Evolutionary conservation across 352 stramenopile genomes (phyloP), one percentile per base, ranked within the genome.

Genomic region (Phytophthora hibernalis): DNA sequence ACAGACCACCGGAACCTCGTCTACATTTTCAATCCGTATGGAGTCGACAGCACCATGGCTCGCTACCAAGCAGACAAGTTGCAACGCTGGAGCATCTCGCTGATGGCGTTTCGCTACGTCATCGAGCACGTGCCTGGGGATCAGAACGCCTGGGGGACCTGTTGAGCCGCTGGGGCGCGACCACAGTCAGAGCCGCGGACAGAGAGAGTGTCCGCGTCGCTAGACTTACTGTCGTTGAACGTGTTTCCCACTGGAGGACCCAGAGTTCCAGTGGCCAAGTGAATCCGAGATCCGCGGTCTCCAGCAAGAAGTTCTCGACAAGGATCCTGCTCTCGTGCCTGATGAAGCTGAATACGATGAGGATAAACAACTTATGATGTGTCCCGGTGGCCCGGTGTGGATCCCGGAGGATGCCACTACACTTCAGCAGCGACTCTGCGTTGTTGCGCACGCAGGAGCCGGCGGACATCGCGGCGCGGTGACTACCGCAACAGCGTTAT

Each of bases 1-100:
- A 67, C 52, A 16, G 63, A 74, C 15, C 64, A 67, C 31, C 48
- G 54, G 9, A 70, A 64, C 18, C 42, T 68, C 1, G 57, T 67
- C 10, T 56, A 73, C 26, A 35, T 70, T 0, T 74, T 74, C 26
- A 38, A 59, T 26, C 33, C 24, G 2, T 48, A 49, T 24, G 58
- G 24, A 10, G 24, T 59, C 2, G 35, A 48, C 7, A 31, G 2
- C 6, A 30, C 57, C 9, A 43, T 64, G 2, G 58, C 62, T 2
- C 30, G 50, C 4, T 44, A 70, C 22, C 7, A 53, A 1, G 50
- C 49, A 0, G 40, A 48, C 40, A 48, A 48, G 40, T 1, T 48
- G 3, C 11, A 38, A 16, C 33, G 11, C 33, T n/a, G 33, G 33
- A 38, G 33, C 7, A 38, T 38, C 33, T 38, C 9, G 33, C 10